Base-by-base conservation (phyloP, 257 asterid genomes). In the Paulownia fortunei region DNA sequence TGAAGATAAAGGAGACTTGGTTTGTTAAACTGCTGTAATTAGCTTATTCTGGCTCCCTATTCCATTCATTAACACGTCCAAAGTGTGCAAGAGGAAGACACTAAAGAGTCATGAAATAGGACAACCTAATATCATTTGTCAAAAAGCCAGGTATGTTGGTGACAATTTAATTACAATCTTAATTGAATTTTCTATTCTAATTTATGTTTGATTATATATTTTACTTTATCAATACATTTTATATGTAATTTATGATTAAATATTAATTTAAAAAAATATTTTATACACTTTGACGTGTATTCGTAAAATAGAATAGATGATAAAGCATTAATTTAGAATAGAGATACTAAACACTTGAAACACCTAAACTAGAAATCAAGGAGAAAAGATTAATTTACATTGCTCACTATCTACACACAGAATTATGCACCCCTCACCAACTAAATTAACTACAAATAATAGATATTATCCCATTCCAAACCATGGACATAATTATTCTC, bases 381-480 rank as follows among this genome's bases (percentile, higher is more conserved):
- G 39, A 30, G 42, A 13, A 60, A 60, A 26, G 41, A 34, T 34
- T 64, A 64, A 64, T 64, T 64, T 64, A 64, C 70, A 64, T 7
- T 30, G 13, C 2, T 64, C 49, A 34, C 70, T 64, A 64, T 36
- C 24, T 32, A 36, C 70, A 36, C 3, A 63, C 5, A 63, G 47
- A 63, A 63, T 30, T 19, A 39, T 39, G 9, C 34, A 0, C 34
- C 15, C 12, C 63, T 4, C 15, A 1, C 16, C 32, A 5, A 34
- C 9, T 15, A 13, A 54, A 34, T 52, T 52, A 76, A 41, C 49
- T 21, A 76, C 19, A 78, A 34, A 24, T 73, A 69, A 69, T 85
- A 85, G n/a, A 87, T 4, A 70, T 70, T 78, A 70, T 79, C 86
- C 88, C 89, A 88, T 42, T 80, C 77, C 9, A 72, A 65, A 16